Evolutionary conservation across 2,329 filamentous ascomycete genomes (phyloP).

Genomic region (Arthrocladium fulminans): DNA sequence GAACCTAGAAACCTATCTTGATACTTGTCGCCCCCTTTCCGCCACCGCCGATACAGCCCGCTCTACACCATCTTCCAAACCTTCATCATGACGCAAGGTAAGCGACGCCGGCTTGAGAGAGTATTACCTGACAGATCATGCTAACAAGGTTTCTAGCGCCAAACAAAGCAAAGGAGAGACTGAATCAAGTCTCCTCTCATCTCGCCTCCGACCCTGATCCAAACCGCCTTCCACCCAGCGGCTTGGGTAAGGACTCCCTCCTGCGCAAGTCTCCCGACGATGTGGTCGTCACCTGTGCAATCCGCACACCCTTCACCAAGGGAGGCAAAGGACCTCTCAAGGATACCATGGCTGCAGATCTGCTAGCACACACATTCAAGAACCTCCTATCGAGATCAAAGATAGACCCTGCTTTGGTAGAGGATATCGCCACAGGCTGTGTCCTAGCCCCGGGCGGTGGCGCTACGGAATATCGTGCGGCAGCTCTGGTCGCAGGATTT

Average conservation of each 20-base stretch:
- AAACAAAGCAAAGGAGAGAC: conserved; percentile 46
- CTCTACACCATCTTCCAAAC: neutral
- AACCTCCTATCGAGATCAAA: conserved; percentile 73
- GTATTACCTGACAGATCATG: neutral
- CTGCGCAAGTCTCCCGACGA: conserved; percentile 52
- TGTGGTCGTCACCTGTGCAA: conserved; percentile 83
- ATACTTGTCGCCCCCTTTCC: too few species aligned
- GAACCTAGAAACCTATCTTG: too few species aligned
- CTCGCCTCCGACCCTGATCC: conserved; percentile 35
- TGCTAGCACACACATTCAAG: conserved; percentile 75
- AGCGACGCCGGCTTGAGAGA: conserved; percentile 14
- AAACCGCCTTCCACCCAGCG: conserved; percentile 28
- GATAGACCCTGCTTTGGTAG: conserved; percentile 78
- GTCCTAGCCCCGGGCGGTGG: conserved; percentile 89
- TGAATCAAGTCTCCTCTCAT: conserved; percentile 51
- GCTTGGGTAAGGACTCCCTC: conserved; percentile 29
- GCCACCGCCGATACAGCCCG: too few species aligned
- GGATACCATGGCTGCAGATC: conserved; percentile 78
- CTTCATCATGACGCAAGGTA: conserved; percentile 37
- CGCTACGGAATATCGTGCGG: conserved; percentile 93
- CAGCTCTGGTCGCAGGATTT: conserved; percentile 82
- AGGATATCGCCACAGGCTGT: conserved; percentile 85
- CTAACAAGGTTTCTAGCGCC: conserved; percentile 12
- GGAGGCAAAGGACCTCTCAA: conserved; percentile 92
- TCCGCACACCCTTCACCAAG: conserved; percentile 86